Base-by-base conservation (phyloP, 1,284 basidiomycete species). In the Apiotrichum porosum region DNA sequence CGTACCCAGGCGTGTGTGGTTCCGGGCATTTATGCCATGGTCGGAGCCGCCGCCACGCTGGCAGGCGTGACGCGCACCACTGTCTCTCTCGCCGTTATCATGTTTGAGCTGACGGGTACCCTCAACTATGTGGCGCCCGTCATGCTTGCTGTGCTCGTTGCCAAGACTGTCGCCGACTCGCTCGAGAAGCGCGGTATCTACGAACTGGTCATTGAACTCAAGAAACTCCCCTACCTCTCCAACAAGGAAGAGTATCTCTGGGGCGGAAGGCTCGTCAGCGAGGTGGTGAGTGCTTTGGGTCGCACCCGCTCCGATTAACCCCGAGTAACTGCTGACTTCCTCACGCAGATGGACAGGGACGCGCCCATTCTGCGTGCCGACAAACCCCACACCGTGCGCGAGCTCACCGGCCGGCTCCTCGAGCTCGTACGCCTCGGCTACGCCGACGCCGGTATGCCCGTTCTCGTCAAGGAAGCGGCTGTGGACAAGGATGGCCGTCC, bases 171-270 rank as follows among this genome's bases (percentile, higher is more conserved):
- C 3, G 89, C 88, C 14, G 92, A 97, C 69, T 86, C 85, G 6
- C 74, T 98, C 59, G 89, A 97, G 69, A 88, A 88, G 18, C 94
- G 93, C 69, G 89, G 90, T 12, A 93, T 95, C 46, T 95, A 97
- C 66, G 93, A 97, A 68, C 80, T 97, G 26, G 88, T 92, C 49
- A 97, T 97, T 50, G 88, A 93, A 76, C 71, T 85, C 24, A 79
- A 82, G 30, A 80, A 93, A 68, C 79, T 95, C 18, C 93, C 93
- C 0, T 97, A 91, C 73, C 80, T 98, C 47, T 89, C 97, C 66
- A 77, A 82, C 42, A 95, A 92, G 72, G 83, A 85, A 56, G 84
- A 89, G 62, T 90, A 93, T 63, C 75, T 87, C 18, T 97, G 91
- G 88, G 87, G 84, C 0, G 78, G 78, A 37, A 75, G 83, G 9